These are phyloP conservation scores for Pichia deserticola DNA, from an alignment of 805 yeast genomes.

Conservation along the genomic window DNA sequence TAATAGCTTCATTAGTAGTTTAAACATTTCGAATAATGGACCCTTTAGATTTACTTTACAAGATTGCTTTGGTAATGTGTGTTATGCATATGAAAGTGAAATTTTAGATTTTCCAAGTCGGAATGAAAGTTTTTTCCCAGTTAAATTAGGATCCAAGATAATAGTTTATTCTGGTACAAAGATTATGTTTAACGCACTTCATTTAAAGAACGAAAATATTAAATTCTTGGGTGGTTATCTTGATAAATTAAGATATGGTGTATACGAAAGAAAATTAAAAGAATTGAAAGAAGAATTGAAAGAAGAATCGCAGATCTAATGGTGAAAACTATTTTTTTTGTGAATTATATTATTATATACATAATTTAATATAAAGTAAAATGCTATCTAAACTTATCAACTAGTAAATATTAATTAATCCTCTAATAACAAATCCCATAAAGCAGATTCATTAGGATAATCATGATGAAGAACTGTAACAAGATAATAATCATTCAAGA, in stretches of 20 bases:
- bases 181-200: conserved; percentile 40
- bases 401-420: neutral
- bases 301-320: conserved; percentile 2
- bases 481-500: conserved; percentile 59
- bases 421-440: conserved; percentile 61
- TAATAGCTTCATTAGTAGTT: too few species aligned
- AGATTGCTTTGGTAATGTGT: conserved; percentile 42
- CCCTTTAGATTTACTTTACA: conserved; percentile 49
- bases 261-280: conserved; percentile 30
- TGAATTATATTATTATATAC: too few species aligned
- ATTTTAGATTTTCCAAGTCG: conserved; percentile 40
- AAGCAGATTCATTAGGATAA: conserved; percentile 58
- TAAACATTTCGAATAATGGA: too few species aligned
- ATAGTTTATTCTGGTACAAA: conserved; percentile 41
- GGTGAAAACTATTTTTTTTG: neutral
- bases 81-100: conserved; percentile 53
- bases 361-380: too few species aligned
- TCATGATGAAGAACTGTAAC: conserved; percentile 89
- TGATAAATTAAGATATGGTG: conserved; percentile 19
- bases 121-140: conserved; percentile 24
- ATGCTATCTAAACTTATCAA: neutral
- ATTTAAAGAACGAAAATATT: conserved; percentile 21
- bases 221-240: conserved; percentile 26
- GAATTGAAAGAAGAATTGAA: conserved; percentile 26
- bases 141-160: conserved; percentile 52